Conservation (phyloP, 495 filamentous ascomycete species). For the Xylaria flabelliformis region DNA sequence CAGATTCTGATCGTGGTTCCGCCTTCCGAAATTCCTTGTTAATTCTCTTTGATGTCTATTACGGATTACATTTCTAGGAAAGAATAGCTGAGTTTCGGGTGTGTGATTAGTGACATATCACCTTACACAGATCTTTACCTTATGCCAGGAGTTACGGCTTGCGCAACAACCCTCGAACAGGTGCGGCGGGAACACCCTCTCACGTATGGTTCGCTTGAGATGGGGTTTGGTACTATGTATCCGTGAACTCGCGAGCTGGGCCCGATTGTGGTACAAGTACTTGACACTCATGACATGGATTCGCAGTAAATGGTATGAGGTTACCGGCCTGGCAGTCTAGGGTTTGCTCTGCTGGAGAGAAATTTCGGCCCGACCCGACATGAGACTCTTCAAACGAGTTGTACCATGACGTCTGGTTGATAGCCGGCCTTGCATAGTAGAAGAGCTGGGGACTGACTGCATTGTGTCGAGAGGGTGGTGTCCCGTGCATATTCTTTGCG, state of each 20-base stretch:
- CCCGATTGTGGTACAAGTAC: background rate
- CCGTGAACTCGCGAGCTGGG: background rate
- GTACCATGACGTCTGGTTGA: background rate
- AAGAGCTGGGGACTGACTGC: background rate
- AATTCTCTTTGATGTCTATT: background rate
- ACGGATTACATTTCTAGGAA: background rate
- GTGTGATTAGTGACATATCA: constrained; percentile 20
- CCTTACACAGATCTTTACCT: constrained; percentile 29
- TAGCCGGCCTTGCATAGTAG: background rate
- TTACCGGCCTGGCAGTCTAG: background rate
- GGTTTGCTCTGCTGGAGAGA: background rate
- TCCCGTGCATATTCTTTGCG: background rate
- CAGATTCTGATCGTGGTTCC: constrained; percentile 25
- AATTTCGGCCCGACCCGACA: constrained; percentile 22
- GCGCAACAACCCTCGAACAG: constrained; percentile 20
- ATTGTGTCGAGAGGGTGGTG: background rate
- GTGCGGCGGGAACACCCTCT: constrained; percentile 11
- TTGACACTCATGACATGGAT: background rate
- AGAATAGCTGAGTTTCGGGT: background rate
- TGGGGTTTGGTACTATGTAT: constrained; percentile 10
- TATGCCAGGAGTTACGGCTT: constrained; percentile 20
- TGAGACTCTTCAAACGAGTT: background rate
- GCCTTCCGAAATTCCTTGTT: background rate
- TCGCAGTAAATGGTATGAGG: background rate
- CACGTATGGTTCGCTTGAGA: constrained; percentile 6